Base-by-base conservation (phyloP, 1,139 yeast species). In the Blastobotrys malaysiensis region DNA sequence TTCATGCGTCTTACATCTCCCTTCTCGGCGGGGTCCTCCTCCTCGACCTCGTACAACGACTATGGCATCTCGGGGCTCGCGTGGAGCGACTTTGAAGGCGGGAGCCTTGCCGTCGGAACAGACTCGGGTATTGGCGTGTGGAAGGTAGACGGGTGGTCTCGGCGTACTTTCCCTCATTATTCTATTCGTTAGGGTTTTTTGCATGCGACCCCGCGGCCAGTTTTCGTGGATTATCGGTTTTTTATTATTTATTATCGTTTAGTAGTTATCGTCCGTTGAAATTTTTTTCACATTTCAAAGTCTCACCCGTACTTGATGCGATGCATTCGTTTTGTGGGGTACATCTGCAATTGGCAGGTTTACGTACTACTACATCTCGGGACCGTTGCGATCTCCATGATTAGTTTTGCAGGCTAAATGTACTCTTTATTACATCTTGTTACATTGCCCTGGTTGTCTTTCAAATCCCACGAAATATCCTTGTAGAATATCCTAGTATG, bases 81-180 rank as follows among this genome's bases (percentile, higher is more conserved):
- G 18, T 71, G 73, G 73, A 60, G 69, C 24, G 63, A 63, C 18
- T 63, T 60, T 45, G 65, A 69, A n/a, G 73, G 73, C 5, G 74
- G 74, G 2, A 59, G 65, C 43, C 57, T 71, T 39, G 64, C 68
- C 9, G 69, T 71, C 1, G 74, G 74, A n/a, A 67, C 70, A 26
- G 71, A 69, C 48, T 60, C 60, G 43, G 74, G 74, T 11, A 61
- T 71, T 43, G 69, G 68, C 2, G 59, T 64, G 16, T 69, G 72
- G 73, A 54, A 57, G 6, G 60, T 69, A 26, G 71, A 70, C 56
- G 62, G 61, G 22, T 59, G 66, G 57, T 57, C 66, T 9, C 55
- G 71, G 24, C 56, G 67, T 24, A 66, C 68, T 1, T 67, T 67
- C 51, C 70, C 69, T 1, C 57, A 62, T 21, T 66, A 62, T 48